These are phyloP conservation scores for Aspergillus biplanus DNA, from an alignment of 495 filamentous ascomycete species.

Conservation along the genomic window DNA sequence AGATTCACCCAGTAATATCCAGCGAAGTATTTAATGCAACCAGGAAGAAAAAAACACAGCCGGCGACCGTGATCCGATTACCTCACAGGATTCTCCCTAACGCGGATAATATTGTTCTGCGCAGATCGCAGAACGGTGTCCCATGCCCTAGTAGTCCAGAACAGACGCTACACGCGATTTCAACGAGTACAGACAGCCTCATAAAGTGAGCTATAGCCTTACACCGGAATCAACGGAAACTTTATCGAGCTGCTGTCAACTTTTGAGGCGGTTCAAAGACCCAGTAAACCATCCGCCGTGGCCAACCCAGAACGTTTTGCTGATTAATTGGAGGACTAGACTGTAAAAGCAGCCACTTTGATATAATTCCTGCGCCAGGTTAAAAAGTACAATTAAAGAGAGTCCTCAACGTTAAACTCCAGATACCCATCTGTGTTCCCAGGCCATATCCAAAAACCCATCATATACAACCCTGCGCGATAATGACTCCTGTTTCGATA, in stretches of 20 bases:
- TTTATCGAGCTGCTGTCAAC: neutral
- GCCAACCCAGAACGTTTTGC: constrained; percentile 2
- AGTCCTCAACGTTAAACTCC: constrained; percentile 9
- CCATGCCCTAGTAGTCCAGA: constrained; percentile 1
- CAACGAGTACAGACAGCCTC: neutral
- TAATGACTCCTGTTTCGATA: constrained; percentile 36
- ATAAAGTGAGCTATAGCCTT: neutral
- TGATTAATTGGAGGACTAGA: constrained; percentile 4
- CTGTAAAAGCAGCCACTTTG: constrained; percentile 12
- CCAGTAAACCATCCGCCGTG: constrained; percentile 7
- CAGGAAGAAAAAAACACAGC: neutral
- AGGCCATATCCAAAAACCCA: neutral
- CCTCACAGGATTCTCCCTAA: neutral
- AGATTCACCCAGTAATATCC: constrained; percentile 2
- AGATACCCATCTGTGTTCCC: neutral
- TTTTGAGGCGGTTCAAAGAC: neutral
- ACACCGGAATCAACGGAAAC: neutral
- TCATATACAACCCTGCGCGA: constrained; percentile 3
- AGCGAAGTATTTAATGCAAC: too few relatives aligned
- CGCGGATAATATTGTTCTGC: neutral
- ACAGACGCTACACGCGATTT: neutral
- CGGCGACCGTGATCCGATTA: neutral
- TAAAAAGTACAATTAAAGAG: neutral
- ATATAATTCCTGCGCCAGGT: constrained; percentile 6
- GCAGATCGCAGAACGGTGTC: neutral